Conservation (phyloP, 352 stramenopile species). For the Phytopythium vexans region DNA sequence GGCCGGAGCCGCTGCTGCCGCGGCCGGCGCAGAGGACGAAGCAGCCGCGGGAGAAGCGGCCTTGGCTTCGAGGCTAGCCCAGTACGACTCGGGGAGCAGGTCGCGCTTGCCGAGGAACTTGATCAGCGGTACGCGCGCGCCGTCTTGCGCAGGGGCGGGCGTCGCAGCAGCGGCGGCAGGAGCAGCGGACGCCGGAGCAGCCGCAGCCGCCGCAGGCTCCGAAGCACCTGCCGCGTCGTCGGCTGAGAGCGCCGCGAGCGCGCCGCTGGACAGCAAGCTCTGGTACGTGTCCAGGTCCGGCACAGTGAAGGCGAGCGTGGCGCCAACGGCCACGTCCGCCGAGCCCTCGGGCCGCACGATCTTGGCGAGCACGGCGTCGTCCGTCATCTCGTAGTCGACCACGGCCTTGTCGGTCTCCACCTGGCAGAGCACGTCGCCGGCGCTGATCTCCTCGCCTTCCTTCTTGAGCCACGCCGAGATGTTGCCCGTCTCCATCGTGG, state of each 20-base stretch:
- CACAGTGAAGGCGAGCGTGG: constrained; percentile 94
- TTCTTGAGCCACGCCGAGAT: constrained; percentile 94
- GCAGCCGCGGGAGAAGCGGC: constrained; percentile 2
- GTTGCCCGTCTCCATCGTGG: constrained; percentile 95
- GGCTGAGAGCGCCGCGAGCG: constrained; percentile 38
- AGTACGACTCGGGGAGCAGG: constrained; percentile 43
- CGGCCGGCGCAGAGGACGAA: constrained; percentile 8
- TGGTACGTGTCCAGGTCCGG: constrained; percentile 86
- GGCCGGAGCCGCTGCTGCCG: constrained; percentile 9
- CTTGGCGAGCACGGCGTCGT: constrained; percentile 95
- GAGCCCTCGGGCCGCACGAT: constrained; percentile 90
- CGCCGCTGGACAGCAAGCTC: constrained; percentile 53
- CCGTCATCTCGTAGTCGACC: constrained; percentile 98
- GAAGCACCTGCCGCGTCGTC: constrained; percentile 8
- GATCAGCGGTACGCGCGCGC: constrained; percentile 60
- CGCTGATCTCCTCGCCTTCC: constrained; percentile 87
- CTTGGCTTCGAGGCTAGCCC: constrained; percentile 24
- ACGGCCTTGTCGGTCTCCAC: constrained; percentile 99
- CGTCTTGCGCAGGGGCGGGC: constrained; percentile 9
- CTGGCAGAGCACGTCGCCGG: constrained; percentile 93
- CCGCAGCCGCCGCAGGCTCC: constrained; percentile 7
- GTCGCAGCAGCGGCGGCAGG: background rate
- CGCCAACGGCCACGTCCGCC: constrained; percentile 89
- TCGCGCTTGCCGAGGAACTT: constrained; percentile 86
- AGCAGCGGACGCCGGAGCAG: constrained; percentile 3